phyloP scores from a whole-genome alignment of 306 rosid species.

The Medicago truncatula region MtrunA17r5.0-ANR NC_053049.1:7105001-7105500 shows the following conservation, averaged over 20 bases:
- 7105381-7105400: constrained; percentile 30
- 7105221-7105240: constrained; percentile 78
- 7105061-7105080: constrained; percentile 80
- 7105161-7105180: constrained; percentile 64
- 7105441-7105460: constrained; percentile 46
- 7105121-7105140: constrained; percentile 81
- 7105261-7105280: constrained; percentile 60
- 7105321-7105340: too few relatives aligned
- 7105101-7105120: constrained; percentile 72
- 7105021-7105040: constrained; percentile 83
- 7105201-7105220: constrained; percentile 73
- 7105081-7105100: constrained; percentile 73
- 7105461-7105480: constrained; percentile 91
- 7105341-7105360: too few relatives aligned
- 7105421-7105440: too few relatives aligned
- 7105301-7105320: too few relatives aligned
- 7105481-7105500: constrained; percentile 93
- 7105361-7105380: too few relatives aligned
- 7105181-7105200: constrained; percentile 76
- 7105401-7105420: not conserved
- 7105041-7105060: constrained; percentile 85
- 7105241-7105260: constrained; percentile 56
- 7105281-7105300: too few relatives aligned
- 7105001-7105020: constrained; percentile 50
- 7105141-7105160: constrained; percentile 77